These are phyloP conservation scores for Osmanthus fragrans DNA, from an alignment of 257 asterid species.

Conservation along the genomic window DNA sequence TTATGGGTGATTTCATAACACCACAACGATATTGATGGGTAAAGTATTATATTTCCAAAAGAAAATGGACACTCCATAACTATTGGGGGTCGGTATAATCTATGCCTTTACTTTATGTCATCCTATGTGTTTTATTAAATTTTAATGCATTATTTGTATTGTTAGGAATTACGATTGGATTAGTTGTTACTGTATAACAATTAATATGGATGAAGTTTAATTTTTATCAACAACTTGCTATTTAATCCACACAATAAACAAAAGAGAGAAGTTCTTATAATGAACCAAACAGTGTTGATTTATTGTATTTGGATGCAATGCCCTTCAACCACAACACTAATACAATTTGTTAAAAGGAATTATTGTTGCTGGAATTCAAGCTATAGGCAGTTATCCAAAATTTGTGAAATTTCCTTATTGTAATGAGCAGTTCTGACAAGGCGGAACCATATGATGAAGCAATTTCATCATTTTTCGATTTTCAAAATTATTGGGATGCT, in stretches of 20 bases:
- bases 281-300: too few species aligned
- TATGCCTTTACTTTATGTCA: too few species aligned
- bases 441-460: constrained; percentile 84
- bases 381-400: background rate
- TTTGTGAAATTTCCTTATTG: constrained; percentile 12
- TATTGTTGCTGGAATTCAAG: background rate
- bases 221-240: background rate
- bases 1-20: background rate
- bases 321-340: background rate
- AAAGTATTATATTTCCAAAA: too few species aligned
- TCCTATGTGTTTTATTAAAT: too few species aligned
- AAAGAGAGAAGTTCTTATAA: background rate
- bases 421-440: constrained; percentile 75
- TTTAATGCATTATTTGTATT: too few species aligned
- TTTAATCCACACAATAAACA: background rate
- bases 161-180: background rate
- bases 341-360: background rate
- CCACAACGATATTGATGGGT: too few species aligned
- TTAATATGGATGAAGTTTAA: background rate
- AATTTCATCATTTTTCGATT: constrained; percentile 80
- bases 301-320: too few species aligned
- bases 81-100: too few species aligned
- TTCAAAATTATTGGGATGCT: constrained; percentile 98
- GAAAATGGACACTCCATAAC: too few species aligned
- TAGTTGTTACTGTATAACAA: background rate